A percentile compares a stretch with the other conserved stretches of the same genome.
These are phyloP conservation scores for Aspergillus diversus DNA, from an alignment of 495 filamentous ascomycete species.

Conservation along the genomic window DNA sequence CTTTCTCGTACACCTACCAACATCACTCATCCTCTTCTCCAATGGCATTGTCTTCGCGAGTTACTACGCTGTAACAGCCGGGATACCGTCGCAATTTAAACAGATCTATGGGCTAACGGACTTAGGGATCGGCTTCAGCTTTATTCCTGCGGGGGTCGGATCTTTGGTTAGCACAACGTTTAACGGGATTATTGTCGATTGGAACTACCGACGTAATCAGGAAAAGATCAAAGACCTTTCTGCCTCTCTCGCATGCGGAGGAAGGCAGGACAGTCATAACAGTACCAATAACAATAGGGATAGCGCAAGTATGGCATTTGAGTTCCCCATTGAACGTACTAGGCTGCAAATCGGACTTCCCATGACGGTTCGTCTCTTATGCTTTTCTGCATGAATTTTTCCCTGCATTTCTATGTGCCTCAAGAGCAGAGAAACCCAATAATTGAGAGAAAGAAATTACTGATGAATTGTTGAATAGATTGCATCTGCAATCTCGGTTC, in stretches of 20 bases:
- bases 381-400: conserved; percentile 1
- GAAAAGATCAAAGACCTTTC: too few relatives aligned
- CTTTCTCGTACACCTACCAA: conserved; percentile 57
- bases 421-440: background rate
- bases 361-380: conserved; percentile 27
- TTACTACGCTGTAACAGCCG: conserved; percentile 42
- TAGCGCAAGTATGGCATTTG: background rate
- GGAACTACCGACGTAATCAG: conserved; percentile 47
- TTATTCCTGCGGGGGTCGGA: conserved; percentile 47
- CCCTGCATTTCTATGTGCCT: background rate
- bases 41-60: conserved; percentile 43
- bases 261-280: conserved; percentile 18
- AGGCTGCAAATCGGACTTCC: conserved; percentile 46
- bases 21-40: conserved; percentile 54
- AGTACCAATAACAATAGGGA: conserved; percentile 41
- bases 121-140: conserved; percentile 41
- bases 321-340: conserved; percentile 49
- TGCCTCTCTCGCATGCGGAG: too few relatives aligned
- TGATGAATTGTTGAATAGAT: conserved; percentile 17
- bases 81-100: conserved; percentile 35
- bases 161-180: conserved; percentile 74
- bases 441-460: background rate
- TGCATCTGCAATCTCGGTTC: conserved; percentile 22
- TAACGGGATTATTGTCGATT: conserved; percentile 69
- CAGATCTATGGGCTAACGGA: conserved; percentile 36